Conservation (phyloP, 2,329 filamentous ascomycete species). For the Nothopassalora personata region DNA sequence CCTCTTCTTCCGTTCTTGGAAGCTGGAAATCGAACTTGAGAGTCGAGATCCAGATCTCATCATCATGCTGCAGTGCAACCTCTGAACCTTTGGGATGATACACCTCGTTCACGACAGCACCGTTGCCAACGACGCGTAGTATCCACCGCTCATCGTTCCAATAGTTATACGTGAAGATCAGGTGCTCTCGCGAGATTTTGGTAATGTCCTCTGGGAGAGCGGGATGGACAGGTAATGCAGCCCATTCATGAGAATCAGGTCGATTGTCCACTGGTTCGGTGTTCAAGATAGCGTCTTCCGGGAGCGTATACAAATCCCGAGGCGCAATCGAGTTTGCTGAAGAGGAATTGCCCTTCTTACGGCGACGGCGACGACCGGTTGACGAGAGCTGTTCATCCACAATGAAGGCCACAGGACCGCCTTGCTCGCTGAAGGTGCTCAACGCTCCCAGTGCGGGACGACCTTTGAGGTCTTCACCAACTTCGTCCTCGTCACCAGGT, state of each 20-base stretch:
- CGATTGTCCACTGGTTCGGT: constrained; percentile 31
- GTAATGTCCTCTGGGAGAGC: constrained; percentile 61
- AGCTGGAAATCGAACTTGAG: constrained; percentile 64
- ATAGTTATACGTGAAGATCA: constrained; percentile 66
- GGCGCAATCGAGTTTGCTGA: constrained; percentile 46
- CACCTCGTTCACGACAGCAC: constrained; percentile 61
- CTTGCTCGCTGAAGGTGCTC: constrained; percentile 31
- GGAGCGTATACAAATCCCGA: constrained; percentile 17
- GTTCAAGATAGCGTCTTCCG: constrained; percentile 13
- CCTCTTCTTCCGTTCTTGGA: constrained; percentile 54
- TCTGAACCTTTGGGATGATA: constrained; percentile 44
- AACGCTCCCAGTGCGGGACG: constrained; percentile 25
- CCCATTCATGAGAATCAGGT: constrained; percentile 32
- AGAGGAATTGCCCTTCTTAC: constrained; percentile 36
- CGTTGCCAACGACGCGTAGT: constrained; percentile 61
- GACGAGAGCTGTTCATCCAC: constrained; percentile 48
- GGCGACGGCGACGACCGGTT: constrained; percentile 4
- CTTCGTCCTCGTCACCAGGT: constrained; percentile 21
- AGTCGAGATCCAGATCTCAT: constrained; percentile 65
- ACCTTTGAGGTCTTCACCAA: constrained; percentile 24
- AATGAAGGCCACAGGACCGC: constrained; percentile 31
- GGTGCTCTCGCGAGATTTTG: constrained; percentile 67
- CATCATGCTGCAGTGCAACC: constrained; percentile 58
- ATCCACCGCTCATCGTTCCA: constrained; percentile 57
- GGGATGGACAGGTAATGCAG: constrained; percentile 61